Base-by-base conservation (phyloP, 805 yeast genomes). In the Kodamaea laetipori region DNA sequence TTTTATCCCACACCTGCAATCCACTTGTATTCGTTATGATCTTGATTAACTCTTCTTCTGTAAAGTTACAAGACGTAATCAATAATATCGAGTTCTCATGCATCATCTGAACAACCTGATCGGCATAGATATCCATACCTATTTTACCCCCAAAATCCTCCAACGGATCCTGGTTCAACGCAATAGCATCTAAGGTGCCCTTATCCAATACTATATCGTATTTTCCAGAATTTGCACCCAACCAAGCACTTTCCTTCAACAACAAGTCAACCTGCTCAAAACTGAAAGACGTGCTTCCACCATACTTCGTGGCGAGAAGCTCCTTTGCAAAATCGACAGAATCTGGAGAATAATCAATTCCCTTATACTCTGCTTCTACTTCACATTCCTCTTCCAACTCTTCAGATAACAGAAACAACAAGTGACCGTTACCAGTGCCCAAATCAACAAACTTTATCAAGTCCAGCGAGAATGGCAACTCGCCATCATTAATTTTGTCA, bases 151-250 rank as follows among this genome's bases (percentile, higher is more conserved):
- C 73, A 46, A 77, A 77, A 15, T 64, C 73, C 1, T 69, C 52
- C 8, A 70, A 30, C 1, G 68, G 67, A 6, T 61, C 69, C 16
- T 84, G 84, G 60, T 88, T 87, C 35, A 94, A 73, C 0, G 97
- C 97, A 48, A 94, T 92, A 4, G 99, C 99, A 66, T 94, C 99
- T 16, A 94, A 67, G 0, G 99, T 94, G 6, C 99, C 99, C 61
- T 94, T 94, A 64, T 94, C 99, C 12, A 90, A 67, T 1, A 92
- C 78, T 6, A 94, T 62, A 57, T 90, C 96, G 64, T 78, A 90
- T 16, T 67, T 56, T 3, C 64, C 71, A 5, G 6, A 8, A 1
- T 60, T 58, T 11, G 28, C 4, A n/a, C 25, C 32, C 28, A 41
- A 35, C 30, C 32, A 41, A 8, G 32, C 16, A 24, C 59, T 50